phyloP scores from a whole-genome alignment of 495 filamentous ascomycete genomes.

The Trichocladium uniseriatum region DNA sequence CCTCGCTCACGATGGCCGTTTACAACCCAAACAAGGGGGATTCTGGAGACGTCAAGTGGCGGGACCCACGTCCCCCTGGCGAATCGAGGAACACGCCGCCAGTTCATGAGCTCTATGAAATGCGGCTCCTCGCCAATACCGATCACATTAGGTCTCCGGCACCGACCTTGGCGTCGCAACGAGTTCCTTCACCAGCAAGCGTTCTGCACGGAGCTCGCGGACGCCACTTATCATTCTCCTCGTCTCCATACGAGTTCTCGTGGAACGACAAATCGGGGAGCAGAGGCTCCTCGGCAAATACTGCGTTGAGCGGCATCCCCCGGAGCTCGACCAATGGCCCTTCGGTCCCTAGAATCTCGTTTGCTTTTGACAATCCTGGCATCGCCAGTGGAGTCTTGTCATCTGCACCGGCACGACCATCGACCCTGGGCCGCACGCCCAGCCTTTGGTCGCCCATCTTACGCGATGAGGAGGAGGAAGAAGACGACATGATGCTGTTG shows the following conservation, averaged over 20 bases:
- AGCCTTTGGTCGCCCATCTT: constrained; percentile 30
- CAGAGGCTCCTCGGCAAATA: constrained; percentile 25
- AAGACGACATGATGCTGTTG: constrained; percentile 37
- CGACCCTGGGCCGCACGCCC: constrained; percentile 17
- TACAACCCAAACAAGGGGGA: constrained; percentile 43
- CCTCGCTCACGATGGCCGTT: constrained; percentile 83
- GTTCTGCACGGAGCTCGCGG: constrained; percentile 13
- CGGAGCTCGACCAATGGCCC: constrained; percentile 9
- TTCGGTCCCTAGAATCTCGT: background rate
- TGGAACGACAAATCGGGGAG: constrained; percentile 21
- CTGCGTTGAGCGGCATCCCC: constrained; percentile 26
- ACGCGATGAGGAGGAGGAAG: constrained; percentile 22
- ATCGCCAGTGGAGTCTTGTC: constrained; percentile 29
- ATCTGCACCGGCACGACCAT: constrained; percentile 19
- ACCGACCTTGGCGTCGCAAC: constrained; percentile 27
- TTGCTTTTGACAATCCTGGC: constrained; percentile 16
- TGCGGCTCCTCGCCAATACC: constrained; percentile 65
- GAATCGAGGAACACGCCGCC: constrained; percentile 27
- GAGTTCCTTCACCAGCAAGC: constrained; percentile 16
- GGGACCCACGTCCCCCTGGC: constrained; percentile 15
- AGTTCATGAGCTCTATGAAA: constrained; percentile 58
- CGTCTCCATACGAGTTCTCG: constrained; percentile 21
- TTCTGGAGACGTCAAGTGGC: constrained; percentile 10
- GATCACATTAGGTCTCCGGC: constrained; percentile 60
- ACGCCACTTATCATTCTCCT: constrained; percentile 24